Base-by-base conservation (phyloP, 768 basidiomycete species). In the Candolleomyces eurysporus region DNA sequence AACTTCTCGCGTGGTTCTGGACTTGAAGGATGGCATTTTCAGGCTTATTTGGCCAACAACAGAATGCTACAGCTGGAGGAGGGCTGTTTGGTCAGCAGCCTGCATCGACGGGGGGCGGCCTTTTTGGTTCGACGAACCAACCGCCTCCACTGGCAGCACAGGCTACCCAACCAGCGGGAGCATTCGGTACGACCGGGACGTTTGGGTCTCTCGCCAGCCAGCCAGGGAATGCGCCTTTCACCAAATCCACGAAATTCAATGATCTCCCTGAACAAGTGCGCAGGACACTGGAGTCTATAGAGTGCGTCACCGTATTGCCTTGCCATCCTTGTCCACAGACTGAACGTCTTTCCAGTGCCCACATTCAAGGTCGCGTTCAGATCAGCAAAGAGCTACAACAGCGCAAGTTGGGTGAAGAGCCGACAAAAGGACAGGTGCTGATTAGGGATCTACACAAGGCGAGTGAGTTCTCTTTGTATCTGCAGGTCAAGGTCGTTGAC, bases 301-400 rank as follows among this genome's bases (percentile, higher is more conserved):
- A 94, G 92, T 93, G 65, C 61, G 85, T 66, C 31, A 5, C 7
- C 40, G 43, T 52, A 17, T n/a, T n/a, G n/a, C n/a, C 42, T 50
- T 26, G 56, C 10, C n/a, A 42, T 30, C 54, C 19, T 43, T 16
- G 60, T 17, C 61, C 6, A 43, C 50, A 9, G 57, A 7, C 64
- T 64, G 66, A 19, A 62, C 68, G 19, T 13, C 19, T 57, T 16
- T 57, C 46, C 60, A 92, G 90, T 59, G 70, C 84, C 8, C 80
- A 86, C 63, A 90, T 92, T 30, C 90, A 92, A 75, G 88, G 88
- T 31, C 86, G 89, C 26, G 78, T 91, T 0, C 90, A 92, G 66
- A 91, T 93, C 61, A 86, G 88, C 67, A 91, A 90, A 66, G 89
- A 92, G 50, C 74, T 93, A 19, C 88, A 89, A 63, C 85, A 88